These are phyloP conservation scores for Pyrus communis DNA, from an alignment of 306 rosid genomes.

Conservation along the genomic window DNA sequence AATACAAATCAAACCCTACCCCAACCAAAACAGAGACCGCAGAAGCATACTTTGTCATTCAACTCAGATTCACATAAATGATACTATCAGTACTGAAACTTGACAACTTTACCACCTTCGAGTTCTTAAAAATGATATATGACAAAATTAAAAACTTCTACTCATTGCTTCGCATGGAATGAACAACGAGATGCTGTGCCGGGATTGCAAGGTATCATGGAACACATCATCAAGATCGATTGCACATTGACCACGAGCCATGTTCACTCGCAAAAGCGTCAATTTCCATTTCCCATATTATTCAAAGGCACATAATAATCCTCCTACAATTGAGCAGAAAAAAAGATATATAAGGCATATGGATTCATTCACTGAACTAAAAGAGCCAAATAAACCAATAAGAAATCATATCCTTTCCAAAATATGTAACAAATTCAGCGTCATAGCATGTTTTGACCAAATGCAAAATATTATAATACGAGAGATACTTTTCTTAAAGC, in stretches of 20 bases:
- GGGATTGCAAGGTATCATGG: slow-evolving; percentile 12
- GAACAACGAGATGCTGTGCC: slow-evolving; percentile 40
- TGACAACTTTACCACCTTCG: slow-evolving; percentile 21
- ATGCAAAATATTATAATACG: not conserved
- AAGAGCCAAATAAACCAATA: not conserved
- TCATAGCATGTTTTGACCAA: not conserved
- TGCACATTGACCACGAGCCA: not conserved
- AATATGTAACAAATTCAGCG: not conserved
- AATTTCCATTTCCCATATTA: slow-evolving; percentile 10
- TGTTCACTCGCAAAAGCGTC: slow-evolving; percentile 1
- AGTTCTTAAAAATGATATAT: slow-evolving; percentile 14
- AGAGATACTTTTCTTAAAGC: not conserved
- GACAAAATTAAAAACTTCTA: slow-evolving; percentile 19
- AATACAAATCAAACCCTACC: slow-evolving; percentile 12
- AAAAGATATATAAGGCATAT: not conserved
- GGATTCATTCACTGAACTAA: not conserved
- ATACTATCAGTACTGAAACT: slow-evolving; percentile 21
- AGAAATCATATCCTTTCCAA: not conserved
- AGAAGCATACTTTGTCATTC: slow-evolving; percentile 1
- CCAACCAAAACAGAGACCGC: slow-evolving; percentile 25
- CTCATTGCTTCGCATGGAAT: slow-evolving; percentile 29
- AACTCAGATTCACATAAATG: slow-evolving; percentile 23
- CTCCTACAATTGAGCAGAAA: slow-evolving; percentile 6
- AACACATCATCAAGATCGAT: slow-evolving; percentile 11
- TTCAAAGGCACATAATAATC: slow-evolving; percentile 15